Base-by-base conservation (phyloP, 345 rosid species). In the Eucalyptus curtisii region DNA sequence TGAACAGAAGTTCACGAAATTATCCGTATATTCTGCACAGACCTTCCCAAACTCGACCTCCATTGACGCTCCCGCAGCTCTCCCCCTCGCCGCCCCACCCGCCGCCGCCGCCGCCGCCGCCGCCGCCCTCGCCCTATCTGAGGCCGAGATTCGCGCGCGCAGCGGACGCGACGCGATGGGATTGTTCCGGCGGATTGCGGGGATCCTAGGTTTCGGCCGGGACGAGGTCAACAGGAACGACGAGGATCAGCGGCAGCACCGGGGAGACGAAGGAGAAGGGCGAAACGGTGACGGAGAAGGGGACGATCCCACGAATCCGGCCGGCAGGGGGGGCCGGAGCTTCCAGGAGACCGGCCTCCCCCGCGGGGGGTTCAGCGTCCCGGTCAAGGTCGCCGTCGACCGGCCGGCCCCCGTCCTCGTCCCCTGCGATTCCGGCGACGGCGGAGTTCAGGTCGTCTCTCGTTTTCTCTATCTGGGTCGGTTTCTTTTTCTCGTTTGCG, bases 371-470 rank as follows among this genome's bases (percentile, higher is more conserved):
- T 96, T 98, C 89, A 91, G 96, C 86, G 98, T 98, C 7, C 97
- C 99, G 33, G 97, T 96, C 87, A 95, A 97, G 90, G 95, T 97
- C 66, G 86, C 95, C 88, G 94, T 95, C 45, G 98, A 97, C 76
- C 97, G 98, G 76, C 93, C 96, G 33, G 93, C 91, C 49, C 92
- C 98, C 5, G 84, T 97, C 66, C 90, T 98, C 87, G 90, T 93
- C 86, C 97, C 97, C 49, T 97, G 95, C 88, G 88, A 87, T 33
- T 91, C 98, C 87, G 94, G 94, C 68, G 97, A 96, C 31, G 99
- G 99, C 89, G 99, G 98, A 91, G 93, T 98, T 64, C 99, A 98
- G 99, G 99, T 98, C 49, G 44, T 61, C 24, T 86, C 66, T 71
- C 64, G 45, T 76, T 82, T 88, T 71, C 82, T 37, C 27, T 20